Base-by-base conservation (phyloP, 768 basidiomycete species). In the Kondoa subrosea region DNA sequence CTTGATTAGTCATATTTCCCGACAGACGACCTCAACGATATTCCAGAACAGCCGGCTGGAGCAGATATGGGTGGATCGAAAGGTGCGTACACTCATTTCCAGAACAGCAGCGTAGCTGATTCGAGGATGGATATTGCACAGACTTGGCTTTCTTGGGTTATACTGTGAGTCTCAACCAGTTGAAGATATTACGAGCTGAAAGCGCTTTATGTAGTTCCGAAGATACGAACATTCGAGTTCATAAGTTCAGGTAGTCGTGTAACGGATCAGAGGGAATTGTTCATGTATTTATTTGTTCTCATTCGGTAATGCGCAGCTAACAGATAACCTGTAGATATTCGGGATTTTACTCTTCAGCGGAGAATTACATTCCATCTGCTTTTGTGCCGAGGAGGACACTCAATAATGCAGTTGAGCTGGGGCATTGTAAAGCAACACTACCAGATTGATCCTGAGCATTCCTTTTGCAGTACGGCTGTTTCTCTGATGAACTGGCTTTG, bases 1-100 rank as follows among this genome's bases (percentile, higher is more conserved):
- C 68, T 78, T 78, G 30, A 31, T 31, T 27, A 60, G 4, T 77
- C 77, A 2, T 80, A 80, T 75, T 80, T 80, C 76, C 79, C 79
- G 0, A 79, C 78, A 30, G 61, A 63, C 2, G 79, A 80, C 71
- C 75, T 80, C 62, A 79, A 80, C 70, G 79, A 79, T 68, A 77
- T 77, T 1, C 76, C 78, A 0, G 79, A 80, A 56, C 75, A 77
- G 66, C 77, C 76, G 2, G 74, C 74, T 58, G 70, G 69, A 1
- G 64, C 66, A 16, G 72, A 71, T 25, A 40, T 60, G 0, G 64
- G 64, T 56, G 61, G 64, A 4, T 67, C 56, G 40, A 65, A 59
- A 60, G 34, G 60, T 16, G 3, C 58, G n/a, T 59, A 50, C 32
- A 50, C 50, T 17, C 26, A 26, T 2, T 17, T 2, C 34, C 33